Evolutionary conservation across 352 stramenopile genomes (phyloP).

Genomic region (Phytophthora pseudosyringae): DNA sequence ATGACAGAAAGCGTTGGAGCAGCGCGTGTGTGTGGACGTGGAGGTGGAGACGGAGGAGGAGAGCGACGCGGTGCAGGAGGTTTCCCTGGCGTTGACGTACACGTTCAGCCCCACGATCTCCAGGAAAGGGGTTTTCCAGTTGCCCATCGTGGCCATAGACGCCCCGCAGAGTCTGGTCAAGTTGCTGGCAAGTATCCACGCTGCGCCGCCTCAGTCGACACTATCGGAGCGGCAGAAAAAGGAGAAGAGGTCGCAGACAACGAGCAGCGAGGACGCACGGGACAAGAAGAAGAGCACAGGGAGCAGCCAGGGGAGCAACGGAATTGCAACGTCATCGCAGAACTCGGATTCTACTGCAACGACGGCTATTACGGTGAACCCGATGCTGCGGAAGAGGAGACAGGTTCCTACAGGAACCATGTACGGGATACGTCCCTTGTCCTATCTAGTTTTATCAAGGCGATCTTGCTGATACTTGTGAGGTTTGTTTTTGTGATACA

Average conservation of each 20-base stretch:
- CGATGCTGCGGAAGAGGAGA: constrained; percentile 51
- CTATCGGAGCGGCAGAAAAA: constrained; percentile 38
- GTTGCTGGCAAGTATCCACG: constrained; percentile 51
- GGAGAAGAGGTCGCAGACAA: constrained; percentile 3
- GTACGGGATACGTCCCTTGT: constrained; percentile 38
- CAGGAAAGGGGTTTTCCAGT: constrained; percentile 52
- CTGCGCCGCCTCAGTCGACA: constrained; percentile 36
- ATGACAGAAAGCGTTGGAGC: constrained; percentile 50
- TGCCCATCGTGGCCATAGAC: constrained; percentile 42
- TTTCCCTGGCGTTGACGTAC: constrained; percentile 62
- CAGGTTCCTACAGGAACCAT: constrained; percentile 52
- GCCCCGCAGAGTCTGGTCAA: constrained; percentile 40
- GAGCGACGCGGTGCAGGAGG: constrained; percentile 11
- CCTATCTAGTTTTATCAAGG: neutral
- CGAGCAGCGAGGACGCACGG: neutral
- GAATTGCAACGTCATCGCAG: constrained; percentile 10
- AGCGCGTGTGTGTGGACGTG: constrained; percentile 48
- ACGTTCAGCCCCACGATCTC: constrained; percentile 65
- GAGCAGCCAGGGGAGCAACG: constrained; percentile 7
- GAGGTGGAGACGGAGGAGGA: constrained; percentile 19
- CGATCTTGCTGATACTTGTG: neutral
- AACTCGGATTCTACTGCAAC: constrained; percentile 12
- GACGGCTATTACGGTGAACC: constrained; percentile 10
- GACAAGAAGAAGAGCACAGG: neutral
- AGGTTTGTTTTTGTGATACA: constrained; percentile 20